These are phyloP conservation scores for Venturia effusa DNA, from an alignment of 2,329 filamentous ascomycete genomes.

Conservation along the genomic window DNA sequence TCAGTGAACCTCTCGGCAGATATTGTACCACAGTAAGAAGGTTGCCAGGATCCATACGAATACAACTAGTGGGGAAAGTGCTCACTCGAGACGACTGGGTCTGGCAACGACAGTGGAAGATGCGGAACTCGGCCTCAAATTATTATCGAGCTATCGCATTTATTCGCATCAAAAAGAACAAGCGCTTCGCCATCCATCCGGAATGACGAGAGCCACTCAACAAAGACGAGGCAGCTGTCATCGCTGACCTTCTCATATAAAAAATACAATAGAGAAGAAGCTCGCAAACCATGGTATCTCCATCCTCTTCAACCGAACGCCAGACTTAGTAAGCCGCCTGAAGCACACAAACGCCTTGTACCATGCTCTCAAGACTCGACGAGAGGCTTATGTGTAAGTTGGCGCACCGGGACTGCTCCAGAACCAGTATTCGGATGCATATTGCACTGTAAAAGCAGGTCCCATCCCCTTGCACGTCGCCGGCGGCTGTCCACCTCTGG, in stretches of 20 bases:
- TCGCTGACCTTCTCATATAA: background rate
- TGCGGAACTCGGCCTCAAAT: background rate
- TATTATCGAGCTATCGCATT: background rate
- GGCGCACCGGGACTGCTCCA: constrained; percentile 18
- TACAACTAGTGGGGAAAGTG: background rate
- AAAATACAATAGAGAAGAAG: background rate
- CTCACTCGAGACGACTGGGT: background rate
- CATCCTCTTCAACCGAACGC: constrained; percentile 16
- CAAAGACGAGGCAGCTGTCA: background rate
- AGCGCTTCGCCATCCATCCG: background rate
- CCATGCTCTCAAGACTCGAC: background rate
- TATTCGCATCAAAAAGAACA: background rate
- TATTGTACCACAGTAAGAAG: background rate
- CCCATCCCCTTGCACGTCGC: constrained; percentile 57
- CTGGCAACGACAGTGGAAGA: background rate
- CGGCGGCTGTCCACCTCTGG: constrained; percentile 69
- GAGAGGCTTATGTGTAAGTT: background rate
- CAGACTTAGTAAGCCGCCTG: constrained; percentile 23
- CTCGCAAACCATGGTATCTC: constrained; percentile 11
- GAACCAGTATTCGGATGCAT: constrained; percentile 71
- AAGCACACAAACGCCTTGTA: background rate
- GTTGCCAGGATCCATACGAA: background rate
- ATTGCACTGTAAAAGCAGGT: constrained; percentile 60
- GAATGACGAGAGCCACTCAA: background rate
- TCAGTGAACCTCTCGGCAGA: background rate